These are phyloP conservation scores for Dioszegia crocea DNA, from an alignment of 768 basidiomycete genomes.

Conservation along the genomic window DNA sequence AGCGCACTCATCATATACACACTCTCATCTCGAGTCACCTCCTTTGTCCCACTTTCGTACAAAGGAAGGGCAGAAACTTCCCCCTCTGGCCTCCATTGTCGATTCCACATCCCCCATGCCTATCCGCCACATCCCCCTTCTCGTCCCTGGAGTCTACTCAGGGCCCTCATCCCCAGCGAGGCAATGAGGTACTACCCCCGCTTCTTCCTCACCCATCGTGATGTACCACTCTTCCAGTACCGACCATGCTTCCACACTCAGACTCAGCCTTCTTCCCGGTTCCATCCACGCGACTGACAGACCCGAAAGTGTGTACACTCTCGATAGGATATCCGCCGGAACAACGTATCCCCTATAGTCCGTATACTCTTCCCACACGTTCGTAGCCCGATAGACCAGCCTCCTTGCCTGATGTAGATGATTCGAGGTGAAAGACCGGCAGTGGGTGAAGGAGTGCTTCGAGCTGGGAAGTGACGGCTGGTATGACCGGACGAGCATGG, in stretches of 20 bases:
- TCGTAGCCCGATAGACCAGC: not conserved
- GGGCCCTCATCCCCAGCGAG: too few relatives aligned
- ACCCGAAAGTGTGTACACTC: not conserved
- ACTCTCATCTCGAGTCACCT: not conserved
- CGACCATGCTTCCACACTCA: slow-evolving; percentile 9
- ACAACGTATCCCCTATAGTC: slow-evolving; percentile 8
- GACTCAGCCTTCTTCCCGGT: slow-evolving; percentile 1
- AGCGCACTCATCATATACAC: not conserved
- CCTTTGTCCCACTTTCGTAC: not conserved
- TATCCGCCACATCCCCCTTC: too few relatives aligned
- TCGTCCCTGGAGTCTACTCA: too few relatives aligned
- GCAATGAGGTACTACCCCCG: too few relatives aligned
- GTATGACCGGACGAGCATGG: slow-evolving; percentile 15
- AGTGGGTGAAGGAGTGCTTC: slow-evolving; percentile 10
- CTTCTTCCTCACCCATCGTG: too few relatives aligned
- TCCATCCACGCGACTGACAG: not conserved
- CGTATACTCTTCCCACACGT: slow-evolving; percentile 19
- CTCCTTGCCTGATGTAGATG: not conserved
- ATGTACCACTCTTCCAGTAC: slow-evolving; percentile 8
- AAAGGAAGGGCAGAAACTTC: not conserved
- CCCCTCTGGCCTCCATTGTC: not conserved
- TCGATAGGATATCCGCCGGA: not conserved
- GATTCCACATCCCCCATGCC: too few relatives aligned
- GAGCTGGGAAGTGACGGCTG: too few relatives aligned
- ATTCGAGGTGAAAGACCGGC: slow-evolving; percentile 7